Conservation (phyloP, 2,329 filamentous ascomycete species). For the Fusarium veterinarium region DNA sequence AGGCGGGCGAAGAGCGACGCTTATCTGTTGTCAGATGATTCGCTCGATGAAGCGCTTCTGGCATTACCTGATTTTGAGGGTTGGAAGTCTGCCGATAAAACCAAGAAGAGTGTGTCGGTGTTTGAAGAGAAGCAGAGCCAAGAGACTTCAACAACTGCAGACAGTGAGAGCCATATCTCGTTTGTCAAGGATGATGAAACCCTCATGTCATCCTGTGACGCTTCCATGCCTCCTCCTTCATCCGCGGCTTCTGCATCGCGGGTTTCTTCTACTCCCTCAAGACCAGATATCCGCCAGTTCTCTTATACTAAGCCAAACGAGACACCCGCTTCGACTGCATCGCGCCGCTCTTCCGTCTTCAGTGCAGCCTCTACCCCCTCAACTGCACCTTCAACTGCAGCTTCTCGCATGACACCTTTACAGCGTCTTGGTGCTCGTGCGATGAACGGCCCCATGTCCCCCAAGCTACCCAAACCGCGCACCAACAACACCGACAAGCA, state of each 20-base stretch:
- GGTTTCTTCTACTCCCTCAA: conserved; percentile 46
- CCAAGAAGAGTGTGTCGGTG: conserved; percentile 54
- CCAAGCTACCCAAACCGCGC: conserved; percentile 46
- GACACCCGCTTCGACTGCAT: conserved; percentile 52
- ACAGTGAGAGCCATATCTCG: conserved; percentile 41
- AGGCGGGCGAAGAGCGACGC: conserved; percentile 52
- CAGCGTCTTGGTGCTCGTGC: conserved; percentile 65
- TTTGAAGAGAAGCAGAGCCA: conserved; percentile 57
- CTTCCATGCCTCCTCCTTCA: conserved; percentile 47
- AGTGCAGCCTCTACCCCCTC: conserved; percentile 53
- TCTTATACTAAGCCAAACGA: conserved; percentile 45
- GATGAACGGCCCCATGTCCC: conserved; percentile 43
- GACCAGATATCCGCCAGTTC: conserved; percentile 50
- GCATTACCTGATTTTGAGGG: conserved; percentile 64
- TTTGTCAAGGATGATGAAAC: conserved; percentile 34
- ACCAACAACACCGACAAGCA: conserved; percentile 35
- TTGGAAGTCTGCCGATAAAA: conserved; percentile 56
- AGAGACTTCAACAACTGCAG: conserved; percentile 30
- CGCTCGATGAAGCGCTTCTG: conserved; percentile 64
- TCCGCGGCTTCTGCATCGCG: conserved; percentile 33
- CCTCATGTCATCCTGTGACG: conserved; percentile 39
- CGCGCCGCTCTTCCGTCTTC: conserved; percentile 52
- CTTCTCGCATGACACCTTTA: conserved; percentile 62
- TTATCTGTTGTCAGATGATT: conserved; percentile 66
- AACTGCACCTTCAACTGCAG: conserved; percentile 56